These are phyloP conservation scores for Boletus rufocinnamomeus DNA, from an alignment of 768 basidiomycete species.

Conservation along the genomic window DNA sequence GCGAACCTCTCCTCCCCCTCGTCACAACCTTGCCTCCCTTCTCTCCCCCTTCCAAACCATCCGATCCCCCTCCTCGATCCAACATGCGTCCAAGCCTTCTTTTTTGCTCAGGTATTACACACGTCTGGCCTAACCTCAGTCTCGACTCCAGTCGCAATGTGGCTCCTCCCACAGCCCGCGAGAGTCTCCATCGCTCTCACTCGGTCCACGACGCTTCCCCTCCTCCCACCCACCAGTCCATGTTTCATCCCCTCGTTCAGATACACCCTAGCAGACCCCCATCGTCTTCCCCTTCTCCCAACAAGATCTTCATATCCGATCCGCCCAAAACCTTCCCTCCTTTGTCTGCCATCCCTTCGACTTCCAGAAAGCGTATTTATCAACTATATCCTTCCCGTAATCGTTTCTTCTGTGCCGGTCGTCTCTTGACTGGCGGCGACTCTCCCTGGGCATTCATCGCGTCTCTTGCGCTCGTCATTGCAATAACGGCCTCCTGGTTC, in stretches of 20 bases:
- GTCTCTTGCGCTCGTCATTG: slow-evolving; percentile 59
- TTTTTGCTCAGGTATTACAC: slow-evolving; percentile 51
- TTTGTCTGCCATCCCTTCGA: slow-evolving; percentile 37
- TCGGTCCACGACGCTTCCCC: slow-evolving; percentile 18
- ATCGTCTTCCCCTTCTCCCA: slow-evolving; percentile 32
- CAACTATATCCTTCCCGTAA: slow-evolving; percentile 72
- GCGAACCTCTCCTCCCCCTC: slow-evolving; percentile 71
- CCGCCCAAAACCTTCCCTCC: slow-evolving; percentile 35
- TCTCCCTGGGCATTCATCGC: slow-evolving; percentile 78
- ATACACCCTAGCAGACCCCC: slow-evolving; percentile 26
- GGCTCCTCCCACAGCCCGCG: slow-evolving; percentile 4
- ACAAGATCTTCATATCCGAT: slow-evolving; percentile 31
- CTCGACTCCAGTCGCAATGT: slow-evolving; percentile 49
- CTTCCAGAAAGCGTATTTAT: slow-evolving; percentile 52
- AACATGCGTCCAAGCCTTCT: neutral
- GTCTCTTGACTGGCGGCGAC: slow-evolving; percentile 83
- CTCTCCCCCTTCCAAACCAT: neutral
- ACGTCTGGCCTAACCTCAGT: slow-evolving; percentile 53
- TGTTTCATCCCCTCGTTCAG: slow-evolving; percentile 27
- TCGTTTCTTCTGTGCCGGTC: slow-evolving; percentile 72
- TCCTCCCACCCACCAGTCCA: slow-evolving; percentile 16
- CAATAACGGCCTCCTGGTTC: slow-evolving; percentile 80
- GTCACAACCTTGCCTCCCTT: neutral
- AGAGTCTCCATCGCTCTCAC: slow-evolving; percentile 7
- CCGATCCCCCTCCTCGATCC: neutral